A percentile compares a stretch with the other conserved stretches of the same genome.
Conservation (phyloP, 208 protist genomes). For the Crithidia mellificae region DNA sequence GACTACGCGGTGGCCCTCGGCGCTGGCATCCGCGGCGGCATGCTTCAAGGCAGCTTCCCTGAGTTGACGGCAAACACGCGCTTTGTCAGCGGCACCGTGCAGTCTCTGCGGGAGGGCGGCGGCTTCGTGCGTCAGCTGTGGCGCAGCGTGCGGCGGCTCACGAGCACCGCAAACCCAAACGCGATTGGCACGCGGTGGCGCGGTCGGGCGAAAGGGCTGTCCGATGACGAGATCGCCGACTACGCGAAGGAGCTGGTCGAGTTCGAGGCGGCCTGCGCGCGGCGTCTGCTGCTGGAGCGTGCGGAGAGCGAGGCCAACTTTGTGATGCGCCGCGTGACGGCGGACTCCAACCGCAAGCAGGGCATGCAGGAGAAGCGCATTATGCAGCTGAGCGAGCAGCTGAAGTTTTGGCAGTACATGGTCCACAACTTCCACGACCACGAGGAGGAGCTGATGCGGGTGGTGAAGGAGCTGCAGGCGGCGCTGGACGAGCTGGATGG, state of each 20-base stretch:
- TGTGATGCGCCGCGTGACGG: slow-evolving; percentile 86
- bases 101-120: slow-evolving; percentile 62
- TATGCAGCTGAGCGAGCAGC: slow-evolving; percentile 81
- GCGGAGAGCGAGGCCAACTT: slow-evolving; percentile 87
- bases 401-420: slow-evolving; percentile 94
- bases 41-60: slow-evolving; percentile 84
- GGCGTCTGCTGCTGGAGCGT: slow-evolving; percentile 80
- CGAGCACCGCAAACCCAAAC: slow-evolving; percentile 72
- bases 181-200: slow-evolving; percentile 88
- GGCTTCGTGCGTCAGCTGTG: slow-evolving; percentile 44
- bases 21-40: slow-evolving; percentile 74
- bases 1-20: slow-evolving; percentile 91
- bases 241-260: slow-evolving; percentile 91
- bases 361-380: slow-evolving; percentile 90
- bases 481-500: slow-evolving; percentile 85
- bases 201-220: slow-evolving; percentile 69
- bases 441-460: slow-evolving; percentile 82
- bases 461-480: slow-evolving; percentile 65
- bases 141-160: slow-evolving; percentile 18
- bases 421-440: slow-evolving; percentile 93
- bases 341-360: slow-evolving; percentile 81
- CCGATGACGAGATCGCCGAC: slow-evolving; percentile 82
- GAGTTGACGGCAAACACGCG: slow-evolving; percentile 75
- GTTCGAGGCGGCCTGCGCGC: slow-evolving; percentile 83
- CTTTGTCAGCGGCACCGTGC: slow-evolving; percentile 81